Evolutionary conservation across 2,329 filamentous ascomycete genomes (phyloP), one percentile per base, ranked within the genome.

Genomic region (Furcasterigmium furcatum): DNA sequence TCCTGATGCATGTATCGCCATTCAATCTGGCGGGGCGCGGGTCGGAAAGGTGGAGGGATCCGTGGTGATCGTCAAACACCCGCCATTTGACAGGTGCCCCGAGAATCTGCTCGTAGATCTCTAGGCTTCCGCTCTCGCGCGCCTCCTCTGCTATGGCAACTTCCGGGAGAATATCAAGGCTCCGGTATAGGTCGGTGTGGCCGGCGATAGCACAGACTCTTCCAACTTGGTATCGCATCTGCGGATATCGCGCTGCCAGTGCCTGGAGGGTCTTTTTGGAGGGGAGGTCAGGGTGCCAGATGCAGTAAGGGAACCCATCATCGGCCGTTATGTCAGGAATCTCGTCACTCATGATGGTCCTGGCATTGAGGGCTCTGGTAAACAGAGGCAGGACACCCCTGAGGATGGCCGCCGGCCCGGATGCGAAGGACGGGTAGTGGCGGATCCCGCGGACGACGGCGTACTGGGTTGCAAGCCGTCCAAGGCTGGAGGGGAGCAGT

Each of bases 81-180:
- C 34, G 42, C 44, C 61, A 70, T n/a, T 55, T 51, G 7, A 51
- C 20, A 1, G 52, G 47, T 1, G 45, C 12, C 1, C 44, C 39
- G 52, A 69, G 63, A 20, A 71, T 63, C 1, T 39, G 2, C 14
- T 64, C 40, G 44, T 57, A 65, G 9, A 70, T 69, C 9, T 38
- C 45, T 7, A 41, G 21, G 3, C 51, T 52, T 5, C 52, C 46
- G 14, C 38, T 58, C 14, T 69, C 63, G 6, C 62, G 55, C 8
- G 67, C 67, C 47, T 72, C 68, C 43, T 70, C 69, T 1, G 67
- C 67, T 22, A 72, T 61, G 27, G 58, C 56, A 6, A 62, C 56
- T 25, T 71, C 67, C 2, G 69, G 66, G 2, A 71, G 54, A 8
- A 68, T 45, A 40, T 65, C 50, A 3, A 71, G 58, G 43, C 69